Evolutionary conservation across 1,284 basidiomycete species (phyloP).

Genomic region (Irpex sp.): DNA sequence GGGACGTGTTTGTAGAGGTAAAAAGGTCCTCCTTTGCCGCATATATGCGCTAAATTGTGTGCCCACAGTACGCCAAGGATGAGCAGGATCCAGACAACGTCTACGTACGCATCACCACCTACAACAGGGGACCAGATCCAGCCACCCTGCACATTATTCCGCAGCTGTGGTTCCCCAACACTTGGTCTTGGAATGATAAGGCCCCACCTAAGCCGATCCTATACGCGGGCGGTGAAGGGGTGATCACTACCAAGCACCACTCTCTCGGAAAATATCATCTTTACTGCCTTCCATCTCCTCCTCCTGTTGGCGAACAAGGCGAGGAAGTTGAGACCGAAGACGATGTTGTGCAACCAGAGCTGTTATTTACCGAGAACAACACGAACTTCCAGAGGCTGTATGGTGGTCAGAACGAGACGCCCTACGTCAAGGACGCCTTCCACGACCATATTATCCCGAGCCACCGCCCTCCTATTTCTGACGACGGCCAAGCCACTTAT

Average conservation of each 20-base stretch:
- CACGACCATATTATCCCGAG: constrained; percentile 92
- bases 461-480: constrained; percentile 61
- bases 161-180: constrained; percentile 96
- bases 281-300: constrained; percentile 90
- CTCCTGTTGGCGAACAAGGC: constrained; percentile 70
- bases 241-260: constrained; percentile 74
- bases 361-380: constrained; percentile 95
- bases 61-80: constrained; percentile 89
- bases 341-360: constrained; percentile 47
- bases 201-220: constrained; percentile 78
- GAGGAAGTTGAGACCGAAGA: constrained; percentile 68
- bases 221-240: constrained; percentile 55
- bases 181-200: constrained; percentile 92
- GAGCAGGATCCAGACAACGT: constrained; percentile 86
- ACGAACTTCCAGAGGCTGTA: constrained; percentile 94
- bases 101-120: constrained; percentile 92
- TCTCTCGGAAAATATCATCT: constrained; percentile 74
- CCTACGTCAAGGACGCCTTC: constrained; percentile 96
- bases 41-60: constrained; percentile 17
- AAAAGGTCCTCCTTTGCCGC: constrained; percentile 23
- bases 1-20: constrained; percentile 97
- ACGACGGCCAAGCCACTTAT: constrained; percentile 28
- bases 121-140: constrained; percentile 94
- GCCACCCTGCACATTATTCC: constrained; percentile 96
- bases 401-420: constrained; percentile 77